Evolutionary conservation across 495 filamentous ascomycete species (phyloP).

Genomic region (Penicillium canescens): DNA sequence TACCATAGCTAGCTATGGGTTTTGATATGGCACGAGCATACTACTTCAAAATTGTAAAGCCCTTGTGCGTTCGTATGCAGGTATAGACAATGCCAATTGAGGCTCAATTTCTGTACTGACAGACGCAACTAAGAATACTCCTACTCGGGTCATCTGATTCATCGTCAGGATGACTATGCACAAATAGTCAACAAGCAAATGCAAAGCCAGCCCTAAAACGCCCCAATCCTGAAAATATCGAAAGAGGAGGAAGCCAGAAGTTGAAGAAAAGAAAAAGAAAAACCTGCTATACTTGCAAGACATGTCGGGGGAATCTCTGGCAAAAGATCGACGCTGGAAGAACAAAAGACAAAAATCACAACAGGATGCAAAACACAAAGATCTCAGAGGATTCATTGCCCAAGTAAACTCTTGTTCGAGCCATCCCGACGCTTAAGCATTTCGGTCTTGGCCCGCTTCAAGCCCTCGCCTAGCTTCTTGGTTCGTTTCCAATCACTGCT

Average conservation of each 20-base stretch:
- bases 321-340: slow-evolving; percentile 25
- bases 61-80: not conserved
- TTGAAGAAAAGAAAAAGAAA: slow-evolving; percentile 7
- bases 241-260: slow-evolving; percentile 9
- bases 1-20: too few species aligned
- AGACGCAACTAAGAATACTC: not conserved
- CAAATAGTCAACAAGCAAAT: slow-evolving; percentile 8
- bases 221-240: not conserved
- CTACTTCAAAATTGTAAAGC: too few species aligned
- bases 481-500: slow-evolving; percentile 50
- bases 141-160: slow-evolving; percentile 8
- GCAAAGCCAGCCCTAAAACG: slow-evolving; percentile 8
- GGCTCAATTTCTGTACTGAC: slow-evolving; percentile 1
- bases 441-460: slow-evolving; percentile 47
- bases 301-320: slow-evolving; percentile 32
- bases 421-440: slow-evolving; percentile 43
- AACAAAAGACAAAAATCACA: slow-evolving; percentile 17
- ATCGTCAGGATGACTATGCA: slow-evolving; percentile 17
- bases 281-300: slow-evolving; percentile 20
- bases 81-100: not conserved
- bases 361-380: slow-evolving; percentile 10
- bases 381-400: slow-evolving; percentile 1
- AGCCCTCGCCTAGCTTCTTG: slow-evolving; percentile 46
- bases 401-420: slow-evolving; percentile 24
- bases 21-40: too few species aligned